phyloP scores from a whole-genome alignment of 1,284 basidiomycete genomes.

The Exobasidium rhododendri region DNA sequence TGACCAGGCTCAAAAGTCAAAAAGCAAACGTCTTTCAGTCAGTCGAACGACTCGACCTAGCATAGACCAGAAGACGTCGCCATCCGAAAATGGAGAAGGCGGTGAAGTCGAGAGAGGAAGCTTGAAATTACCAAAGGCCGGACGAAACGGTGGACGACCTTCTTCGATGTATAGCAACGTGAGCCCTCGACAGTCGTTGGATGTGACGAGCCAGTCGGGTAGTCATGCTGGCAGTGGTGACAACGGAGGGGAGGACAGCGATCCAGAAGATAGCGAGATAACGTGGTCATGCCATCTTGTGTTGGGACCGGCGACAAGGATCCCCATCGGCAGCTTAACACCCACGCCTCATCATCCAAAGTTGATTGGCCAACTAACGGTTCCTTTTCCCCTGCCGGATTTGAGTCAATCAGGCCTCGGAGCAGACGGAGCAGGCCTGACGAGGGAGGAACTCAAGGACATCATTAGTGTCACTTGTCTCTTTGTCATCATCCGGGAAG shows the following conservation, averaged over 20 bases:
- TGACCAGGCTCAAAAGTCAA: background rate
- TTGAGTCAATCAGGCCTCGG: constrained; percentile 40
- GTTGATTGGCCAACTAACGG: constrained; percentile 81
- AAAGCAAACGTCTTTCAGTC: background rate
- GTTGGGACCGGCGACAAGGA: constrained; percentile 48
- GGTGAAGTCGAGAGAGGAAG: background rate
- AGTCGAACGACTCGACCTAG: background rate
- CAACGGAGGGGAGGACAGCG: constrained; percentile 57
- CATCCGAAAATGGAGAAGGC: background rate
- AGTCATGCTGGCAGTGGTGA: constrained; percentile 20
- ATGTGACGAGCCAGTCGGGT: constrained; percentile 19
- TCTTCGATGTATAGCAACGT: constrained; percentile 11
- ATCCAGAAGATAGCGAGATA: constrained; percentile 91
- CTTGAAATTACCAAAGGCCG: constrained; percentile 1
- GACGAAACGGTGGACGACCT: constrained; percentile 11
- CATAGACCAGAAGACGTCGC: background rate
- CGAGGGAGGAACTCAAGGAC: constrained; percentile 91
- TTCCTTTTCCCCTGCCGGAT: constrained; percentile 71
- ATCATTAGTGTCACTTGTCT: constrained; percentile 80
- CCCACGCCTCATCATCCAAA: constrained; percentile 96
- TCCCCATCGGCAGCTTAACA: constrained; percentile 59
- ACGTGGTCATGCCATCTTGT: constrained; percentile 76
- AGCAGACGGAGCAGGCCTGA: constrained; percentile 54
- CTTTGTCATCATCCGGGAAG: constrained; percentile 88
- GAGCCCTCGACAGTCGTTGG: constrained; percentile 24